Percentiles rank a stretch among this genome's conserved stretches.
Conservation (phyloP, 1,139 yeast species). For the Yamadazyma spencermartinsiae region DNA sequence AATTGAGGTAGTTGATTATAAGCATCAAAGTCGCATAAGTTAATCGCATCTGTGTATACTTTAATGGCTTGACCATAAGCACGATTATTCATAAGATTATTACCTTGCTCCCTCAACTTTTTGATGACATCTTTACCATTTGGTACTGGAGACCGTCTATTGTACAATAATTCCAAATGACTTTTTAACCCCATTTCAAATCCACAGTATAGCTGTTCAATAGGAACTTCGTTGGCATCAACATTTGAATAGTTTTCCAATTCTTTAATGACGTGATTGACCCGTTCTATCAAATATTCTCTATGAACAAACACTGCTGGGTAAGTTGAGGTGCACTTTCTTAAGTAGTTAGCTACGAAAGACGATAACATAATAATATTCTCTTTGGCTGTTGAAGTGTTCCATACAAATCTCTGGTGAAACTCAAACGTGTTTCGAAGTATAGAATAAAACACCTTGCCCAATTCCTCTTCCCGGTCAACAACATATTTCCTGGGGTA, state of each 20-base stretch:
- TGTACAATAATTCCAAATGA: conserved; percentile 12
- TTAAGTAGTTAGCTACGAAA: conserved; percentile 13
- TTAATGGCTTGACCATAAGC: conserved; percentile 45
- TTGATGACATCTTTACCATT: conserved; percentile 11
- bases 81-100: conserved; percentile 39
- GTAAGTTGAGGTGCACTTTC: conserved; percentile 4
- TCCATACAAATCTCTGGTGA: conserved; percentile 6
- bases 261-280: conserved; percentile 9
- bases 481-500: conserved; percentile 1
- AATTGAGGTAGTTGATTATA: conserved; percentile 32
- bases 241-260: conserved; percentile 9
- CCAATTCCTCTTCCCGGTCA: conserved; percentile 18
- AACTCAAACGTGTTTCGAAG: conserved; percentile 18
- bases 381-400: conserved; percentile 1
- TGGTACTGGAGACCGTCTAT: neutral
- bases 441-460: conserved; percentile 17
- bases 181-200: conserved; percentile 12
- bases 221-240: conserved; percentile 6
- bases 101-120: conserved; percentile 41
- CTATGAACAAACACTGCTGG: conserved; percentile 9
- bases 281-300: conserved; percentile 9
- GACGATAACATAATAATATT: conserved; percentile 9
- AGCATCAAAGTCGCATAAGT: conserved; percentile 19
- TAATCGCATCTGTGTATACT: conserved; percentile 40
- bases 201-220: conserved; percentile 11